phyloP scores from a whole-genome alignment of 2,329 filamentous ascomycete species.

The Myotisia sp. region DNA sequence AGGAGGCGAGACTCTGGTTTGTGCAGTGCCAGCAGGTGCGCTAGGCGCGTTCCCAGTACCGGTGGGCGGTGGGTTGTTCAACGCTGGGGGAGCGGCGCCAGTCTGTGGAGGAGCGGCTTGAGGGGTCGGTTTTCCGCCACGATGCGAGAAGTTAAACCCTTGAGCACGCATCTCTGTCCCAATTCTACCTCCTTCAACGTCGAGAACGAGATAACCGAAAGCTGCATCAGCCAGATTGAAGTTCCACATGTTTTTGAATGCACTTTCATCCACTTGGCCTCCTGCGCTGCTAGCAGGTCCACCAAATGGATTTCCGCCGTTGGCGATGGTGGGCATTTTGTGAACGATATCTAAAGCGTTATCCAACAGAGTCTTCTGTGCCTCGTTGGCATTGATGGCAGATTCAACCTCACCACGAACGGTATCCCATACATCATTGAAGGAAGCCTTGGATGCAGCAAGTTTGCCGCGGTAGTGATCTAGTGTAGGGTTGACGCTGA shows the following conservation, averaged over 20 bases:
- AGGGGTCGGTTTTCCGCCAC: slow-evolving; percentile 59
- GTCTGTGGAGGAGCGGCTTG: slow-evolving; percentile 10
- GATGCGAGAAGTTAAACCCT: slow-evolving; percentile 97
- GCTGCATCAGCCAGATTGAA: slow-evolving; percentile 96
- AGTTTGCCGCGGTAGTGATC: slow-evolving; percentile 98
- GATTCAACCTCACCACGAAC: slow-evolving; percentile 93
- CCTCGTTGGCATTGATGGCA: slow-evolving; percentile 83
- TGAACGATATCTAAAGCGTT: slow-evolving; percentile 88
- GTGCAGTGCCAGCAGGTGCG: slow-evolving; percentile 23
- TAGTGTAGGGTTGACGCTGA: slow-evolving; percentile 93
- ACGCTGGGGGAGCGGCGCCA: slow-evolving; percentile 3
- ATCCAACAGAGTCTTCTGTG: slow-evolving; percentile 79
- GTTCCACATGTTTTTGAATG: slow-evolving; percentile 99
- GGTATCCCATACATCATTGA: slow-evolving; percentile 98
- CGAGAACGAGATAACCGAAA: slow-evolving; percentile 88
- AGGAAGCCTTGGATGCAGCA: slow-evolving; percentile 92
- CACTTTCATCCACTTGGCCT: slow-evolving; percentile 91
- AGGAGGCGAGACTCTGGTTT: slow-evolving; percentile 17
- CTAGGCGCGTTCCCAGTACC: slow-evolving; percentile 25
- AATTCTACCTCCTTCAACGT: slow-evolving; percentile 89
- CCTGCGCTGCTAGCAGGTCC: slow-evolving; percentile 59
- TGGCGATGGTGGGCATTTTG: slow-evolving; percentile 93
- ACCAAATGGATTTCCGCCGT: slow-evolving; percentile 92
- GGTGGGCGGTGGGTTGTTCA: slow-evolving; percentile 15
- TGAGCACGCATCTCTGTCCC: slow-evolving; percentile 98